Evolutionary conservation across 495 filamentous ascomycete genomes (phyloP).

Genomic region (Peziza echinospora): DNA sequence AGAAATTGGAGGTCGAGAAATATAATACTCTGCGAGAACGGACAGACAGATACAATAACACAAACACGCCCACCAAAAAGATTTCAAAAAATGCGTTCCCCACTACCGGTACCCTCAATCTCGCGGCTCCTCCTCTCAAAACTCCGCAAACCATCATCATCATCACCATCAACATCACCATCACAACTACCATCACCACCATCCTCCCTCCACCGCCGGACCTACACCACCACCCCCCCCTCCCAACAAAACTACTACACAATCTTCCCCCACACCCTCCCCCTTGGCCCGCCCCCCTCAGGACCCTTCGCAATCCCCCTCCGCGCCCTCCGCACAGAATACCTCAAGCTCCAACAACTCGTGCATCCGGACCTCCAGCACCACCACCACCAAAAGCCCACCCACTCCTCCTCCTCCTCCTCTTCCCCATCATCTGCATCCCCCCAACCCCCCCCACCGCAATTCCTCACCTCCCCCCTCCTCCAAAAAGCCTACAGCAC

Average conservation of each 20-base stretch:
- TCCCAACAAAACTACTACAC: slow-evolving; percentile 32
- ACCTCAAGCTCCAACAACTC: slow-evolving; percentile 55
- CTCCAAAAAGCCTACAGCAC: slow-evolving; percentile 85
- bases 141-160: too few relatives aligned
- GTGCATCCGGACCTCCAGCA: slow-evolving; percentile 69
- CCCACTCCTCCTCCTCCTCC: neutral
- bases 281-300: slow-evolving; percentile 54
- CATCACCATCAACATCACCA: too few relatives aligned
- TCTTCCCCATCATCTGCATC: slow-evolving; percentile 1
- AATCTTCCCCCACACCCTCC: slow-evolving; percentile 66
- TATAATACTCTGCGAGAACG: too few relatives aligned
- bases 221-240: neutral
- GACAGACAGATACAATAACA: too few relatives aligned
- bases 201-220: neutral
- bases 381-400: slow-evolving; percentile 17
- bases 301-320: slow-evolving; percentile 48
- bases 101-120: too few relatives aligned
- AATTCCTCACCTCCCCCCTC: slow-evolving; percentile 47
- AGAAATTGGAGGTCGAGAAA: too few relatives aligned
- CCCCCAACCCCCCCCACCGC: slow-evolving; percentile 31
- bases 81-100: too few relatives aligned
- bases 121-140: too few relatives aligned
- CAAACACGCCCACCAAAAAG: too few relatives aligned
- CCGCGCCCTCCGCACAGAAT: slow-evolving; percentile 53
- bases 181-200: too few relatives aligned